Evolutionary conservation across 371 early-diverging fungal genomes (phyloP), one percentile per base, ranked within the genome.

Genomic region (Mortierella sp.): DNA sequence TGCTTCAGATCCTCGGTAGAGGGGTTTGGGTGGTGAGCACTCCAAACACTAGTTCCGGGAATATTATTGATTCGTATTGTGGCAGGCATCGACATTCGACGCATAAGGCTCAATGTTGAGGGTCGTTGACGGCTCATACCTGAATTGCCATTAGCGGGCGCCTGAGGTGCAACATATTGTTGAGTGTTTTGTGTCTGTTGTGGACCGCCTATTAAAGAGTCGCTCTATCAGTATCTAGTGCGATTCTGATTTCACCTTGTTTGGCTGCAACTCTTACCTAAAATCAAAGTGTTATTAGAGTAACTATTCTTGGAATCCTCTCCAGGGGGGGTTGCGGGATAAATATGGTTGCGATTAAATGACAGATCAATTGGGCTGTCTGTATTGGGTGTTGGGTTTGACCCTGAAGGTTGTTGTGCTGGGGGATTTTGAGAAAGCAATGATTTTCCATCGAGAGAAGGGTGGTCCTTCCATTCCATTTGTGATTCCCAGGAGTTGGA

Each of bases 21-120:
- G 8, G 65, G 55, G n/a, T 32, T 43, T 11, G 74, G 19, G 36
- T 50, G n/a, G 16, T 53, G 45, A n/a, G 47, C 43, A 24, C 32
- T 48, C 76, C 61, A 70, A 5, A 36, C 24, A 48, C 45, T 53
- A 36, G 24, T 16, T 9, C 53, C 65, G n/a, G 55, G 22, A 1
- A 24, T 41, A 19, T 59, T 32, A 21, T 32, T 32, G 28, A 24
- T 32, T 1, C 47, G n/a, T 2, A 80, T 70, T 13, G 55, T 71
- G 6, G 81, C 69, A 0, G 81, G 81, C 81, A 80, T 80, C 2
- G 81, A 80, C 81, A 75, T 80, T 21, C 81, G 68, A 22, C 81
- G 81, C 63, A 68, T 48, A 15, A 74, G 65, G 33, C 59, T 53
- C 7, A 60, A 16, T 3, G 69, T 71, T 47, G 75, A 72, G 1